A percentile compares a stretch with the other conserved stretches of the same genome.
Evolutionary conservation across 371 early-diverging fungal species (phyloP).

Genomic region (Saksenaea oblongispora): DNA sequence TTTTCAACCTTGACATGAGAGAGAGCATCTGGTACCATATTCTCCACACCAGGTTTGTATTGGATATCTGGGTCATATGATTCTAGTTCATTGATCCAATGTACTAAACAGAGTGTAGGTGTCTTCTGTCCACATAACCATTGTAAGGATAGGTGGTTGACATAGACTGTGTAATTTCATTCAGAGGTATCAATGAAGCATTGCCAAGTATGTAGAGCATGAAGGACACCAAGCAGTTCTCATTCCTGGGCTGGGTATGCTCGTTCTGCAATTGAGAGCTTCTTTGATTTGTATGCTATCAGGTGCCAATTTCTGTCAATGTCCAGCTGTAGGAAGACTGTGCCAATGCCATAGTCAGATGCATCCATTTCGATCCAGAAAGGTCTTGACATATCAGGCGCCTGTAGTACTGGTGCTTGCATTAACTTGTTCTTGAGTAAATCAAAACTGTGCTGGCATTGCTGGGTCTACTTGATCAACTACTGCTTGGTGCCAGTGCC

Average conservation of each 20-base stretch:
- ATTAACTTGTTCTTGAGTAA: constrained; percentile 9
- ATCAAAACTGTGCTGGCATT: constrained; percentile 14
- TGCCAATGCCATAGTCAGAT: constrained; percentile 25
- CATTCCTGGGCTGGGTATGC: too few species aligned
- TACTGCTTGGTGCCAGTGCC: constrained; percentile 13
- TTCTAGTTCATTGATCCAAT: constrained; percentile 10
- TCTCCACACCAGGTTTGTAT: too few species aligned
- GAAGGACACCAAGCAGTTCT: constrained; percentile 26
- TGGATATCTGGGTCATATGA: constrained; percentile 21
- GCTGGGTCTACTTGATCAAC: constrained; percentile 8
- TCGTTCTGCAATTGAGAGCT: constrained; percentile 21
- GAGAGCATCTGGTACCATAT: constrained; percentile 26
- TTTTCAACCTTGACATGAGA: constrained; percentile 13
- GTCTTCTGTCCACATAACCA: not conserved
- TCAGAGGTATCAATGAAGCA: constrained; percentile 7
- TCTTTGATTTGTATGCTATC: constrained; percentile 33
- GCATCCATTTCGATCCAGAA: constrained; percentile 38
- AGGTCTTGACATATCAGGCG: constrained; percentile 19
- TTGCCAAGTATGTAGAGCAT: constrained; percentile 20
- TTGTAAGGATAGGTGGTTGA: constrained; percentile 13
- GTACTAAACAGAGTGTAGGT: not conserved
- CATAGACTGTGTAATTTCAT: constrained; percentile 7
- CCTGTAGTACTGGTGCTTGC: constrained; percentile 10
- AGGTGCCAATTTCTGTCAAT: constrained; percentile 14
- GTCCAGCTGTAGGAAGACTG: constrained; percentile 25